Base-by-base conservation (phyloP, 371 early-diverging fungal species). In the Sporodiniella umbellata region DNA sequence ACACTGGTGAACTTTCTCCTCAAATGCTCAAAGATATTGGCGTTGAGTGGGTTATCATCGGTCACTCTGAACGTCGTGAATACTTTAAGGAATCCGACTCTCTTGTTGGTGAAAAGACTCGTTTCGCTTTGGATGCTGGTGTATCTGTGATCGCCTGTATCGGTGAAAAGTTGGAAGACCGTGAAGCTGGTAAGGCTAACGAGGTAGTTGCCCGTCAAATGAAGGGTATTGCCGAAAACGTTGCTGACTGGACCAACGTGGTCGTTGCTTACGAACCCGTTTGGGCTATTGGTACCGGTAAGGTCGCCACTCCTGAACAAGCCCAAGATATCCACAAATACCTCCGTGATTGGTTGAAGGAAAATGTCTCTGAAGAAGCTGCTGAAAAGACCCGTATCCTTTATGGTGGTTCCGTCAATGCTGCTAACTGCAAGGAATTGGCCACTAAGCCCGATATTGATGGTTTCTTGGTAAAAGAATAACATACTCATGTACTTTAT, bases 201-300 rank as follows among this genome's bases (percentile, higher is more conserved):
- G 83, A 89, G 10, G 93, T 98, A 33, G 85, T 97, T 49, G 84
- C 88, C 73, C 79, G 88, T 42, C 99, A 99, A 80, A 79, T 99
- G 54, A 82, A 81, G 67, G 91, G 90, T 48, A 86, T 91, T 61
- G 81, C 86, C 57, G 75, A 78, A 30, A 59, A 76, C 26, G 59
- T 89, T 58, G 66, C 74, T 45, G 90, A 94, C 79, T 95, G 95
- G 97, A 70, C 80, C 52, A 81, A 92, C 64, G 86, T 99, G 51
- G 98, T 98, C 30, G 79, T 99, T 74, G 99, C 99, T 59, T 99
- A 99, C 71, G 99, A 99, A 81, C 99, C 99, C 48, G 97, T 99
- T 46, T 99, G 99, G 99, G 99, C 99, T 49, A 92, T 81, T 69
- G 99, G 99, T 57, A 99, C 99, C 30, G 99, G 99, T 65, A 93